phyloP scores from a whole-genome alignment of 2,329 filamentous ascomycete genomes.

The Chaetomiaceae sp. region DNA sequence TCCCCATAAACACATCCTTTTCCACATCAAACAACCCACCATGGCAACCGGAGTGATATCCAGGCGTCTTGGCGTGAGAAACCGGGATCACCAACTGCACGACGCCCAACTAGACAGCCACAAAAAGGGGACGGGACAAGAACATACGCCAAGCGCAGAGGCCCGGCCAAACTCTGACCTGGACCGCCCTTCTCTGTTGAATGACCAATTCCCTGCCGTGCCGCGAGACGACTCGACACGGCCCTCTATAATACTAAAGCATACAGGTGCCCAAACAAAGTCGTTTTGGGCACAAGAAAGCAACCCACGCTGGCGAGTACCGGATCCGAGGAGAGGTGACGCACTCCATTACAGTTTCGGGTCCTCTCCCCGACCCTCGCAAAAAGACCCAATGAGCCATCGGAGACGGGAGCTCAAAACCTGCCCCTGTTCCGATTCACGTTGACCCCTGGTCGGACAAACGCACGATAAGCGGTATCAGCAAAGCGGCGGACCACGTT shows the following conservation, averaged over 20 bases:
- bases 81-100: no score
- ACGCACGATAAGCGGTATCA: conserved; percentile 60
- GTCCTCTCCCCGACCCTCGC: background rate
- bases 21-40: no score
- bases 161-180: background rate
- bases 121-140: no score
- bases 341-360: background rate
- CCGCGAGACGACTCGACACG: background rate
- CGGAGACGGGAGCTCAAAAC: conserved; percentile 30
- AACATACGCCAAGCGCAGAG: no score
- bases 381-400: background rate
- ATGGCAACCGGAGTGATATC: no score
- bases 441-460: conserved; percentile 49
- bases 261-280: background rate
- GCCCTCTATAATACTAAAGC: background rate
- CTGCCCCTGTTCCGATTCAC: conserved; percentile 26
- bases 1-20: no score
- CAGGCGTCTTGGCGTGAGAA: no score
- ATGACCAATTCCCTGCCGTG: background rate
- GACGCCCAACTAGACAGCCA: no score
- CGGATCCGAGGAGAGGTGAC: background rate
- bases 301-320: background rate
- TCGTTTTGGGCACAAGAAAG: background rate
- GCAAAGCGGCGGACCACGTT: conserved; percentile 68
- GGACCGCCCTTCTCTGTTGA: background rate